phyloP scores from a whole-genome alignment of 768 basidiomycete species.

The Collybia mongolica region DNA sequence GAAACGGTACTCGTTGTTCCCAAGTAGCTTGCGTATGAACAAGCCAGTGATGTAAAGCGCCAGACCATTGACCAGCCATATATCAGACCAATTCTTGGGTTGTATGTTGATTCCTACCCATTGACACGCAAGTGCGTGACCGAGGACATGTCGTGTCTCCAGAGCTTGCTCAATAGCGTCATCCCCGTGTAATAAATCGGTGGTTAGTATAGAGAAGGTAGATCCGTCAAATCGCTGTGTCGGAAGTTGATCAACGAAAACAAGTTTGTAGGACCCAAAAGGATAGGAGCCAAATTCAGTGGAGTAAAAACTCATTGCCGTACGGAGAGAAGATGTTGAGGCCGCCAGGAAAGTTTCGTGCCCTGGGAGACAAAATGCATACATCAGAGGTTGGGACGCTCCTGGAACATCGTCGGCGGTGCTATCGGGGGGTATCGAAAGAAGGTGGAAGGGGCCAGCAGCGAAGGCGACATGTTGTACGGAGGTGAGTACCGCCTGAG shows the following conservation, averaged over 20 bases:
- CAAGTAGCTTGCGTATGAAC: constrained; percentile 83
- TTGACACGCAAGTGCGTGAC: constrained; percentile 90
- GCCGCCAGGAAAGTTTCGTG: constrained; percentile 69
- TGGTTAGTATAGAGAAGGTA: constrained; percentile 74
- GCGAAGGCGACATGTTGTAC: constrained; percentile 98
- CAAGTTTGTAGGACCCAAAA: constrained; percentile 90
- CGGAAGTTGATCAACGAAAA: constrained; percentile 90
- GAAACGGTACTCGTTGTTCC: constrained; percentile 97
- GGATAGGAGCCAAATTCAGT: constrained; percentile 95
- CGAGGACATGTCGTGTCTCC: constrained; percentile 83
- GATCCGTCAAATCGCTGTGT: constrained; percentile 82
- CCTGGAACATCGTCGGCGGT: constrained; percentile 60
- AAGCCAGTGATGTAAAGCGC: constrained; percentile 88
- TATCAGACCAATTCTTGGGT: constrained; percentile 89
- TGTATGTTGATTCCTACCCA: constrained; percentile 98
- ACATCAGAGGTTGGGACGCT: constrained; percentile 71
- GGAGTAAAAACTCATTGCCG: constrained; percentile 90
- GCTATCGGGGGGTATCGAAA: constrained; percentile 64
- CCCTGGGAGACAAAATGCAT: constrained; percentile 92
- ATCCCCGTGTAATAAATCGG: constrained; percentile 83
- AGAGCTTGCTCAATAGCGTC: constrained; percentile 92
- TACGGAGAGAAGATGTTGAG: constrained; percentile 75
- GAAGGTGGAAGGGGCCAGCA: constrained; percentile 89
- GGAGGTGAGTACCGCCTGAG: constrained; percentile 82
- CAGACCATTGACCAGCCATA: constrained; percentile 96